phyloP scores from a whole-genome alignment of 2,329 filamentous ascomycete species.

The Pseudogymnoascus sp. region DNA sequence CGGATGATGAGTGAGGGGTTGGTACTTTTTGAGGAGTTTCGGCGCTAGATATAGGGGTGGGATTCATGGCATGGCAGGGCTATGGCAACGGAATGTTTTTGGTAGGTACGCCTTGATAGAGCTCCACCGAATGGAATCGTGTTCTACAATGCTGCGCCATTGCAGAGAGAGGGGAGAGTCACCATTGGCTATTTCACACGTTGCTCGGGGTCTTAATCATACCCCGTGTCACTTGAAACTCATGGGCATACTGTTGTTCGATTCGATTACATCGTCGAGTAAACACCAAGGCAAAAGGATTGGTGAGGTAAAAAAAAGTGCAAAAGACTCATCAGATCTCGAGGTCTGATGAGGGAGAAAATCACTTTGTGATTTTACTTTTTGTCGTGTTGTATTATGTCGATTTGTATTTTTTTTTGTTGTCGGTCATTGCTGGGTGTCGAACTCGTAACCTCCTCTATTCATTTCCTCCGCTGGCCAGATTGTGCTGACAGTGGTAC shows the following conservation, averaged over 20 bases:
- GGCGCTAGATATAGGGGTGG: conserved; percentile 1
- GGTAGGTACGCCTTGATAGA: background rate
- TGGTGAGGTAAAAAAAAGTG: background rate
- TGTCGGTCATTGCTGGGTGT: background rate
- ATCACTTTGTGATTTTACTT: conserved; percentile 3
- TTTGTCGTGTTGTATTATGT: background rate
- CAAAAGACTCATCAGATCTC: conserved; percentile 6
- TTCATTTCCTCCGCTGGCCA: background rate
- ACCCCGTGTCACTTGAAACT: background rate
- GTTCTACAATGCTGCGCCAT: background rate
- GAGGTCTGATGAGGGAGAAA: background rate
- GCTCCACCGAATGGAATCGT: background rate
- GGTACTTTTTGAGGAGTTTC: background rate
- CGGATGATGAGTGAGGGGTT: conserved; percentile 73
- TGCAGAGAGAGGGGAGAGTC: background rate
- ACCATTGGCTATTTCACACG: background rate
- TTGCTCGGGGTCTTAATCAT: background rate
- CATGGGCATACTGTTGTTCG: background rate
- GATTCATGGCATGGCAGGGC: background rate
- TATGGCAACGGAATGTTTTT: background rate
- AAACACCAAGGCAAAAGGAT: background rate
- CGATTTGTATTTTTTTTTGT: no score
- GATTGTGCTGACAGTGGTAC: conserved; percentile 5
- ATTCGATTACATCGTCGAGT: background rate
- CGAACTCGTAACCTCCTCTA: background rate